Evolutionary conservation across 2,329 filamentous ascomycete genomes (phyloP), one percentile per base, ranked within the genome.

Genomic region (Pestalotiopsis sp.): DNA sequence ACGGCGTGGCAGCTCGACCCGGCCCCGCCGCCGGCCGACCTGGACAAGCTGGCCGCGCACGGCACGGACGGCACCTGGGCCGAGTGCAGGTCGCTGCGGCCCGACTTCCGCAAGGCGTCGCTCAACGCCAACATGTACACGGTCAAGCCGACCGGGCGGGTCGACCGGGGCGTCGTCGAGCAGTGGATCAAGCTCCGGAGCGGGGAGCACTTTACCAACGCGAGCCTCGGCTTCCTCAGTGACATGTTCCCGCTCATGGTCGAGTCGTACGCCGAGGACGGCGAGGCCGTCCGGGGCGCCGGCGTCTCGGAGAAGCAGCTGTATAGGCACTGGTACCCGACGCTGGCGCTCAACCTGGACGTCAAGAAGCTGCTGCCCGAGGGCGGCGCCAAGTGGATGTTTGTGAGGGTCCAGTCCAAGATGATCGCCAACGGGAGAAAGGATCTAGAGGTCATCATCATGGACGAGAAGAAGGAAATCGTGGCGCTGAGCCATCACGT

Each of bases 351-450:
- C 72, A 93, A 92, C 78, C 75, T 93, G 56, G 91, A 93, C 73
- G 81, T 93, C 66, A 93, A 93, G 83, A 93, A 92, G 76, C 78
- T 83, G n/a, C 76, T 93, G 65, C 91, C 91, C 0, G 80, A 81
- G 40, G 85, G 87, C 67, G 91, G 91, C 0, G 87, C 89, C 1
- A 89, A 91, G 75, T 93, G 90, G 87, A 76, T 93, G 68, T 91
- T 90, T 75, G 84, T 87, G 49, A 84, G 90, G 31, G 83, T 90
- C 17, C 68, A 71, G 20, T 57, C 70, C 49, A 76, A 76, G 69
- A 67, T 69, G 31, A 71, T 76, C 45, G 66, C 67, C 64, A 74
- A 74, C 40, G 75, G 75, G 7, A 66, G 74, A 45, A 71, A 68
- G 27, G 77, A 79, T 13, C 72, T 78, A 17, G 77, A 79, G 64